Evolutionary conservation across 192 early-diverging fungal species (phyloP), one percentile per base, ranked within the genome.

Genomic region (Umbelopsis isabellina): DNA sequence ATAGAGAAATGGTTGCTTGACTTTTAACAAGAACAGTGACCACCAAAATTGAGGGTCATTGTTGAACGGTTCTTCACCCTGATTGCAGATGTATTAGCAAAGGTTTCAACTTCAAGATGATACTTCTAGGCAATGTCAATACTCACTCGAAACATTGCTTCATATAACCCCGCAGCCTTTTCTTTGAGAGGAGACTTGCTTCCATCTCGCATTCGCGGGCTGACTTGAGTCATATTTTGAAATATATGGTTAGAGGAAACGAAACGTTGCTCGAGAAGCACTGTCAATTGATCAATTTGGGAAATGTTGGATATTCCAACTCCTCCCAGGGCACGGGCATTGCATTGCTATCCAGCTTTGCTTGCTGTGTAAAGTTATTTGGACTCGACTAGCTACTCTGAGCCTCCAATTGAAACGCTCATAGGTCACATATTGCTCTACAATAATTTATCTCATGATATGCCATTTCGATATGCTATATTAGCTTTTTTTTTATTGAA

Each of bases 121-220:
- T 15, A 33, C n/a, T 16, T 13, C 15, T 12, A 13, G 46, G 2
- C 68, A 51, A 15, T 23, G 45, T 15, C 23, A 20, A 67, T 25
- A 23, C 44, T 66, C 46, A 68, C 46, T 25, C 55, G 49, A 47
- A 58, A 37, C 16, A 68, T 49, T 9, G 2, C 37, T 8, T 37
- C 41, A 53, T 84, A 84, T 44, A 84, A 79, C 65, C 79, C 80
- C n/a, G 79, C 77, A 79, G 79, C 79, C 66, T 84, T 84, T 49
- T 84, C 82, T 74, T 81, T 81, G 46, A 81, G 78, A 22, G 48
- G 23, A 16, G 47, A 44, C 64, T 82, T 82, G 30, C 55, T 30
- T 25, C 25, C 33, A 30, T 30, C 55, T 27, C 55, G 55, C 55
- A 25, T 33, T 35, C 55, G 55, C 12, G 55, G 55, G 55, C 55